Evolutionary conservation across 1,284 basidiomycete genomes (phyloP).

Genomic region (Ceratobasidium sp.): DNA sequence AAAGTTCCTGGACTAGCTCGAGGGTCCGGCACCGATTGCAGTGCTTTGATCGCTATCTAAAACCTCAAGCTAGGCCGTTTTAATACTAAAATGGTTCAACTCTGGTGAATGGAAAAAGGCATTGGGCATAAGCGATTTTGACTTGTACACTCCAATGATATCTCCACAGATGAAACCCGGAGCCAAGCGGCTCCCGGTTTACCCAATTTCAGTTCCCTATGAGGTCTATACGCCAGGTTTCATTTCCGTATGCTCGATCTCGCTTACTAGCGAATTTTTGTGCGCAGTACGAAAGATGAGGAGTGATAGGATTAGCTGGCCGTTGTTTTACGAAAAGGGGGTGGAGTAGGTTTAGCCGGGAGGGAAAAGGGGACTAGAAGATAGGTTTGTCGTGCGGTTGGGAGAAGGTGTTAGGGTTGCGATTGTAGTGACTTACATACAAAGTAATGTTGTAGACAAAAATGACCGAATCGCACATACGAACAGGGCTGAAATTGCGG

Average conservation of each 20-base stretch:
- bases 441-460: too few relatives aligned
- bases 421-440: not conserved
- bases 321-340: too few relatives aligned
- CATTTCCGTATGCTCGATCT: too few relatives aligned
- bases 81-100: not conserved
- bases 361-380: not conserved
- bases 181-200: not conserved
- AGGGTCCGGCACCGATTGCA: not conserved
- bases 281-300: too few relatives aligned
- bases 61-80: not conserved
- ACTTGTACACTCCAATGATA: too few relatives aligned
- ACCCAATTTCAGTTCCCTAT: too few relatives aligned
- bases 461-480: constrained; percentile 1
- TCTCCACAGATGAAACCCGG: too few relatives aligned
- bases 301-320: too few relatives aligned
- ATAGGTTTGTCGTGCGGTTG: not conserved
- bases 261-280: too few relatives aligned
- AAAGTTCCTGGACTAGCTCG: constrained; percentile 15
- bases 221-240: constrained; percentile 17
- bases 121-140: too few relatives aligned
- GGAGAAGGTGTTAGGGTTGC: not conserved
- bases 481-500: not conserved
- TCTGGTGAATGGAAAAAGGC: too few relatives aligned
- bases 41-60: too few relatives aligned
- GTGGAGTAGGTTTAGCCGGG: not conserved